Conservation (phyloP, 495 filamentous ascomycete species). For the Xylaria scruposa region DNA sequence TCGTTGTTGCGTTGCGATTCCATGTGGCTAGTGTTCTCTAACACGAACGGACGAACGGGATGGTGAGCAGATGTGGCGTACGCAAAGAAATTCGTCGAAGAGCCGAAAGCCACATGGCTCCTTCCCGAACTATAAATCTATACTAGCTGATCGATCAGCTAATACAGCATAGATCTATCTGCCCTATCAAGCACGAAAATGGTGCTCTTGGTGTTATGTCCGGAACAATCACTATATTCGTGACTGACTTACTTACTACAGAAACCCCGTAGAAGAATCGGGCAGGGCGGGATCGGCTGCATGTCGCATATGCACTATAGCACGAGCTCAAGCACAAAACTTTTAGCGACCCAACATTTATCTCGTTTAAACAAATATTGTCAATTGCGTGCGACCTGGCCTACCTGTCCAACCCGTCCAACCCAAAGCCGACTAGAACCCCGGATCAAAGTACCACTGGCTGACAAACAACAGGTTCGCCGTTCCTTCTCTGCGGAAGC, state of each 20-base stretch:
- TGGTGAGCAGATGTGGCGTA: not conserved
- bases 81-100: not conserved
- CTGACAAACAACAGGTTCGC: not conserved
- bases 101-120: not conserved
- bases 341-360: not conserved
- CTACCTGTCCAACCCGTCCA: not conserved
- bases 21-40: not conserved
- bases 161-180: not conserved
- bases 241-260: slow-evolving; percentile 19
- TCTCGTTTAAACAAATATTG: not conserved
- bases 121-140: not conserved
- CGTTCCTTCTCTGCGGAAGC: not conserved
- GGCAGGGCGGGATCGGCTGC: not conserved
- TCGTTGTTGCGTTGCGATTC: not conserved
- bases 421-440: no score
- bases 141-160: not conserved
- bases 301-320: slow-evolving; percentile 8
- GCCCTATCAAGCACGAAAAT: not conserved
- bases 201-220: not conserved
- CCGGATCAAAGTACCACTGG: not conserved
- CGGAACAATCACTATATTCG: not conserved
- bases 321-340: not conserved
- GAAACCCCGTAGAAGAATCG: not conserved
- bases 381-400: not conserved
- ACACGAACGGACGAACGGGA: not conserved